Base-by-base conservation (phyloP, 257 asterid genomes). In the Capsicum chinense region DNA sequence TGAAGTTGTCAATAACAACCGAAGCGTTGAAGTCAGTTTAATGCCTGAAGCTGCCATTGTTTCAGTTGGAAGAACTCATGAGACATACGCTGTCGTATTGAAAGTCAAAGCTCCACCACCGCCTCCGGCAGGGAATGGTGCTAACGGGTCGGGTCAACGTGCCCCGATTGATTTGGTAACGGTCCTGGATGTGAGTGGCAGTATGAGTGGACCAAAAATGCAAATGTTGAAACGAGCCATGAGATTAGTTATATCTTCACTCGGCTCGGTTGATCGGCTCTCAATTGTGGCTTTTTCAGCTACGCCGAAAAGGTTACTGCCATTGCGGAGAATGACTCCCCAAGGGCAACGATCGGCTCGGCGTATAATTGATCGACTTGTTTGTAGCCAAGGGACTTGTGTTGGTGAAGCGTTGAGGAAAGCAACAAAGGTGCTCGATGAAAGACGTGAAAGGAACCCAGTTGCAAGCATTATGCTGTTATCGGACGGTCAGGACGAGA, bases 131-230 rank as follows among this genome's bases (percentile, higher is more conserved):
- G 88, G 84, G 58, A 87, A 85, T 70, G 57, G 50, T 26, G 56
- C 42, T 47, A 59, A 74, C 58, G 78, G 80, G 17, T 33, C 84
- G 4, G 83, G 76, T 10, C 82, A 88, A 0, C 95, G 99, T 1
- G 98, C 99, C 58, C 97, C 99, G 56, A 92, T 94, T 39, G 99
- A 96, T 88, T 52, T 96, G 82, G 98, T 94, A 17, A 89, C 97
- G 5, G 98, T 96, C 35, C 92, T 96, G 21, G 98, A 96, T 57
- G 94, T 92, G 11, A 93, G 99, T 19, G 95, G 86, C 33, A 92
- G 92, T 74, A 96, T 96, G 99, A 85, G 86, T 12, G 98, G 98
- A 9, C 89, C 97, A 33, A 96, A 96, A 93, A 91, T 96, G 21
- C 95, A 94, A 83, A 93, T 94, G 99, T 85, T 94, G 52, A 94